These are phyloP conservation scores for Blastocystis sp. DNA, from an alignment of 352 stramenopile genomes.

Conservation along the genomic window DNA sequence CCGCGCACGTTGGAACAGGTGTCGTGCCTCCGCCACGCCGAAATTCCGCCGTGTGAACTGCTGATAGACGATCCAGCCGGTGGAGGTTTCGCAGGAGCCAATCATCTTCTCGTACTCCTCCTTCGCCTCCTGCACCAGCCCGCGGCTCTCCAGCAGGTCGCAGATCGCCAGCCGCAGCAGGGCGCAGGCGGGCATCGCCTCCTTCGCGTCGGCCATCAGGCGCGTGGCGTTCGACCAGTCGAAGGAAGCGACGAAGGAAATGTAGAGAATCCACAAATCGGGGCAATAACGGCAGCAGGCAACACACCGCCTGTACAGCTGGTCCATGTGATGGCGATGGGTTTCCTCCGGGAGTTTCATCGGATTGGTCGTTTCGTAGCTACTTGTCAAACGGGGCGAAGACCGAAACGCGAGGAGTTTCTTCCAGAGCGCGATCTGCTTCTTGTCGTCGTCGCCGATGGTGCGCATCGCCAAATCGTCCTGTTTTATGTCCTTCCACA, in stretches of 20 bases:
- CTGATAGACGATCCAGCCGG: slow-evolving; percentile 44
- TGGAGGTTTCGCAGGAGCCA: neutral
- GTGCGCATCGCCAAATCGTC: slow-evolving; percentile 16
- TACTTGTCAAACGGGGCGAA: neutral
- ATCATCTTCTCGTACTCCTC: slow-evolving; percentile 14
- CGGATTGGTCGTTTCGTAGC: slow-evolving; percentile 8
- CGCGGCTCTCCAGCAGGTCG: slow-evolving; percentile 15
- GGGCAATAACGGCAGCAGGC: slow-evolving; percentile 36
- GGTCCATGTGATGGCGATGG: neutral
- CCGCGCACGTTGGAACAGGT: slow-evolving; percentile 36
- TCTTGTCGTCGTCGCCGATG: neutral
- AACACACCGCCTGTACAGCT: neutral
- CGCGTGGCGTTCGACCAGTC: neutral
- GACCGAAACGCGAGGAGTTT: neutral
- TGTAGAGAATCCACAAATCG: slow-evolving; percentile 33
- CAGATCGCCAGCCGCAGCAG: slow-evolving; percentile 15
- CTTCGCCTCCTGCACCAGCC: neutral
- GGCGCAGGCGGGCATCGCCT: neutral
- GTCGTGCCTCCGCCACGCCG: slow-evolving; percentile 7
- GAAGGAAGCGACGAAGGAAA: neutral
- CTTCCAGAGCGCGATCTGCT: slow-evolving; percentile 28
- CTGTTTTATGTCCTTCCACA: slow-evolving; percentile 13
- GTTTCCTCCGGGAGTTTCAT: neutral
- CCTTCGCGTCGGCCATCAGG: neutral
- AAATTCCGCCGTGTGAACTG: slow-evolving; percentile 23